phyloP scores from a whole-genome alignment of 768 basidiomycete species.

The Wakefieldia striispora region DNA sequence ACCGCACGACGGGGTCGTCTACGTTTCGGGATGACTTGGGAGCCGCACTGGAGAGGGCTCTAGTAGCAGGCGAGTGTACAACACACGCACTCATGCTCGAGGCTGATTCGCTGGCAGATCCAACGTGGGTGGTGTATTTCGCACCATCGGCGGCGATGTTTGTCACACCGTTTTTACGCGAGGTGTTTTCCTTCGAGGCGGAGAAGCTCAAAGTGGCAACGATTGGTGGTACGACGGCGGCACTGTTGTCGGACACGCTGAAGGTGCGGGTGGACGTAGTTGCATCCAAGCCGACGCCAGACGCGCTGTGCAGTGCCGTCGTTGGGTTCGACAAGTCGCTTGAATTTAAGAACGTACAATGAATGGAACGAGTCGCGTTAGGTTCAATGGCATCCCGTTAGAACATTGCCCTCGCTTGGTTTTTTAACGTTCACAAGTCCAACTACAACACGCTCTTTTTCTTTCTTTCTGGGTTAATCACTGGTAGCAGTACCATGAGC shows the following conservation, averaged over 20 bases:
- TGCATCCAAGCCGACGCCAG: constrained; percentile 55
- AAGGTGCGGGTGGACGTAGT: constrained; percentile 52
- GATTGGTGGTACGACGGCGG: constrained; percentile 67
- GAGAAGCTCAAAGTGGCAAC: constrained; percentile 45
- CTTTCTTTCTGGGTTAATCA: neutral
- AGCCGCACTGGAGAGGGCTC: constrained; percentile 25
- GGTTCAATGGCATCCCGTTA: neutral
- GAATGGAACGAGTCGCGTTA: neutral
- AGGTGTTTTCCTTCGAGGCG: constrained; percentile 35
- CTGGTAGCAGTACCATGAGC: constrained; percentile 23
- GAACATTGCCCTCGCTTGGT: neutral
- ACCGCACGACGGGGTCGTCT: too few species aligned
- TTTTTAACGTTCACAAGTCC: neutral
- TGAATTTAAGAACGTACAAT: too few species aligned
- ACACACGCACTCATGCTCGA: neutral
- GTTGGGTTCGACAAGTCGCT: constrained; percentile 15
- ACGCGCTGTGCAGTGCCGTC: constrained; percentile 41
- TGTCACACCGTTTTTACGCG: constrained; percentile 48
- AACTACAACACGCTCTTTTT: constrained; percentile 22
- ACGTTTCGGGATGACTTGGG: too few species aligned
- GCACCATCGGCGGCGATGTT: constrained; percentile 69
- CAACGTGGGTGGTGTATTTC: constrained; percentile 70
- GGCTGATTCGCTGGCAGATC: neutral
- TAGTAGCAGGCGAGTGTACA: constrained; percentile 23
- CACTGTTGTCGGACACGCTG: constrained; percentile 47